A percentile compares a stretch with the other conserved stretches of the same genome.
Evolutionary conservation across 2,329 filamentous ascomycete species (phyloP).

Genomic region (Rosellinia necatrix): DNA sequence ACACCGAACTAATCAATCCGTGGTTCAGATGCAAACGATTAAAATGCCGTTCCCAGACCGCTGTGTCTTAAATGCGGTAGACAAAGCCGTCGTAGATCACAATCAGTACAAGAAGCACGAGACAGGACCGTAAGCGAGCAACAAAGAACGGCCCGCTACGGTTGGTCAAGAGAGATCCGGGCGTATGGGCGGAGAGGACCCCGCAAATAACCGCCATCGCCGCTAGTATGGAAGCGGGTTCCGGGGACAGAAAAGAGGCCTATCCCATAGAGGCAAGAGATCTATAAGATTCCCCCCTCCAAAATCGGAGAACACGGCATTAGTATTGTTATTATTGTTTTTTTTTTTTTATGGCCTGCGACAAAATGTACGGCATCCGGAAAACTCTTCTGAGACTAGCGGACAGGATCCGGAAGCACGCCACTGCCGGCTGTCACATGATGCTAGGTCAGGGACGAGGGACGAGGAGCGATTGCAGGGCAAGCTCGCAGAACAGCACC

Average conservation of each 20-base stretch:
- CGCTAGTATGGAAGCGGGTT: conserved; percentile 9
- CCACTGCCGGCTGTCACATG: not conserved
- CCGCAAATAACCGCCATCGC: conserved; percentile 6
- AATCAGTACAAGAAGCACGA: no score
- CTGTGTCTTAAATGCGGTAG: no score
- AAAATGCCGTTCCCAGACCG: no score
- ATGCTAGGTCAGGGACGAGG: not conserved
- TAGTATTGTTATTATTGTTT: no score
- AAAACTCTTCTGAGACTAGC: conserved; percentile 5
- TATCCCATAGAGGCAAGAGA: conserved; percentile 20
- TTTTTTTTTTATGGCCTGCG: not conserved
- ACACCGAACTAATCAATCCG: no score
- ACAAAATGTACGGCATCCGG: not conserved
- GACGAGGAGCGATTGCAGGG: not conserved
- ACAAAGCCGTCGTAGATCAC: no score
- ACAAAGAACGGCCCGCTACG: not conserved
- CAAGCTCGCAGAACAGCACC: not conserved
- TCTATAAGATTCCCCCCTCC: conserved; percentile 9
- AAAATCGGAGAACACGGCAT: not conserved
- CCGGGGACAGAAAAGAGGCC: conserved; percentile 2
- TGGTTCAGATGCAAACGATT: no score
- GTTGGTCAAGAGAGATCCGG: not conserved
- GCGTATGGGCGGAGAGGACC: conserved; percentile 1
- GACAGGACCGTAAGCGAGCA: no score
- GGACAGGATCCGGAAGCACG: not conserved